Conservation (phyloP, 148 eudicot species). For the Rhododendron williamsianum region DNA sequence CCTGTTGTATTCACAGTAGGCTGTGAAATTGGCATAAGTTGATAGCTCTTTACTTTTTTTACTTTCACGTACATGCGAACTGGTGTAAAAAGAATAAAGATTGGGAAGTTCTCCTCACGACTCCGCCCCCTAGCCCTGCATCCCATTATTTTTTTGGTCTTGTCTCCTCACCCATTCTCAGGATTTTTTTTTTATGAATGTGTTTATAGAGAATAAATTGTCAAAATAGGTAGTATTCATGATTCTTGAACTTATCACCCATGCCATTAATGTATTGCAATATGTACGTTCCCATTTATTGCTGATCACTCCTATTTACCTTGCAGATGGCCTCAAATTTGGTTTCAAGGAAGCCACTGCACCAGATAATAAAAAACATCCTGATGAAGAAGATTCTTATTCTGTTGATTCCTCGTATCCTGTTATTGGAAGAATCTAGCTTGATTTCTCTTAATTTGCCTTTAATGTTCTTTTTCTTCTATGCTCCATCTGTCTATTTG, state of each 20-base stretch:
- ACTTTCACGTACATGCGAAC: not conserved
- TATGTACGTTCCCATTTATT: not conserved
- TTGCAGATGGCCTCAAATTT: conserved; percentile 40
- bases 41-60: not conserved
- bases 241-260: not conserved
- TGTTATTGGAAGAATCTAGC: conserved; percentile 10
- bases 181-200: not conserved
- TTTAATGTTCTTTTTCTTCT: not conserved
- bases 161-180: not conserved
- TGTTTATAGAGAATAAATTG: not conserved
- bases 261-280: not conserved
- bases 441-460: conserved; percentile 5
- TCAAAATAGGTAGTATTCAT: not conserved
- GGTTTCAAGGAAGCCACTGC: conserved; percentile 54
- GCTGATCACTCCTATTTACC: conserved; percentile 4
- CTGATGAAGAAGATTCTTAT: conserved; percentile 67
- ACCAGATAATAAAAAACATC: conserved; percentile 53
- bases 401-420: conserved; percentile 77
- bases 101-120: not conserved
- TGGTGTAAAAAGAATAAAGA: not conserved
- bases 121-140: not conserved
- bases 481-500: conserved; percentile 6
- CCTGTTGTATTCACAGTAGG: not conserved
- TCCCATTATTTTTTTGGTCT: not conserved
- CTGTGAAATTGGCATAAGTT: not conserved